Conservation (phyloP, 768 basidiomycete genomes). For the Tulasnella sp. region DNA sequence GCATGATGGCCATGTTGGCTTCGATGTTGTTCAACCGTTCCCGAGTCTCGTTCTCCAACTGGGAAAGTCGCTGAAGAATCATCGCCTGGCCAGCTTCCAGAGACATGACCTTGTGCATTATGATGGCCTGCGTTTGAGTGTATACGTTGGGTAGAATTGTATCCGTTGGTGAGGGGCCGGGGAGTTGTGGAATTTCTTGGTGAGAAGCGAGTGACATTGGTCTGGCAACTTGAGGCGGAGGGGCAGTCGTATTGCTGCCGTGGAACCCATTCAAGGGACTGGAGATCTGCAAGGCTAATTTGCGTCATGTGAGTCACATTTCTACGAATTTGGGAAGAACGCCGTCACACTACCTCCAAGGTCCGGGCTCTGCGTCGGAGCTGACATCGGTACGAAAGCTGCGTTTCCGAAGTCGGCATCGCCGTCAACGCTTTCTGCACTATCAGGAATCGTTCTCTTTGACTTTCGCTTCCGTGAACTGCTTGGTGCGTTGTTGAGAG, state of each 20-base stretch:
- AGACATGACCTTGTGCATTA: constrained; percentile 5
- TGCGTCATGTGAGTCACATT: not conserved
- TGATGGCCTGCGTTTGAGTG: constrained; percentile 9
- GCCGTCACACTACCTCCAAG: not conserved
- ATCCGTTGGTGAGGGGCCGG: not conserved
- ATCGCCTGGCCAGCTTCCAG: constrained; percentile 6
- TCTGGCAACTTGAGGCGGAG: not conserved
- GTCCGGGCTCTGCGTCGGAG: not conserved
- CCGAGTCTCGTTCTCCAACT: not conserved
- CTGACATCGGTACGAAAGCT: not conserved
- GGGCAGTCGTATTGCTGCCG: not conserved
- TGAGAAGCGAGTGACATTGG: not conserved
- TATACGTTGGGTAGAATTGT: constrained; percentile 3
- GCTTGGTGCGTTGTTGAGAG: not conserved
- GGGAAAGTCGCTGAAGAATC: constrained; percentile 4
- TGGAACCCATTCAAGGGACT: not conserved
- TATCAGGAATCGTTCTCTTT: not conserved
- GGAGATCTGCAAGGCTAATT: not conserved
- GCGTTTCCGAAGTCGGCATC: not conserved
- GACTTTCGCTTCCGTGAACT: constrained; percentile 6
- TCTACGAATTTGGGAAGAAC: not conserved
- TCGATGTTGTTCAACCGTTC: constrained; percentile 9
- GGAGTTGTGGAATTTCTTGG: not conserved
- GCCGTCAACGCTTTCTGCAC: not conserved
- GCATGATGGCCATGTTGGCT: constrained; percentile 14